Percentiles rank a stretch among this genome's conserved stretches.
phyloP scores from a whole-genome alignment of 192 early-diverging fungal species.

The Pilobolus umbonatus region DNA sequence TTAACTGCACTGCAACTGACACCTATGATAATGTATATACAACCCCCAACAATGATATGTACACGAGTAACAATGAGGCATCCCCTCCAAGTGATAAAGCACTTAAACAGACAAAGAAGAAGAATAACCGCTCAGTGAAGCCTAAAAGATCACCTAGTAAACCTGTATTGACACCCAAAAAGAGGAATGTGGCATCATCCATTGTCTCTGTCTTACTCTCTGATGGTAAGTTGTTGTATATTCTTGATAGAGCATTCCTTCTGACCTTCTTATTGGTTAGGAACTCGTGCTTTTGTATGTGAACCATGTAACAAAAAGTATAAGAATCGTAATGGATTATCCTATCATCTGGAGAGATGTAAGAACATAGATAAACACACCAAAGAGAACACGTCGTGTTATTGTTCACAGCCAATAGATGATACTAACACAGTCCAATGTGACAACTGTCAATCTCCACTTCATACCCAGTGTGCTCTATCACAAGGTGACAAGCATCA shows the following conservation, averaged over 20 bases:
- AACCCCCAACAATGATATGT: background rate
- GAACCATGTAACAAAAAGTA: slow-evolving; percentile 61
- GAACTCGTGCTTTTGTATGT: slow-evolving; percentile 34
- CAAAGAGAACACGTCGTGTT: slow-evolving; percentile 38
- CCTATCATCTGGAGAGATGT: slow-evolving; percentile 42
- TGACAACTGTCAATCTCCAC: slow-evolving; percentile 61
- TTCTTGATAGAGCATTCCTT: background rate
- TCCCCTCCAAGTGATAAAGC: background rate
- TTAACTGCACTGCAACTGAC: too few species aligned
- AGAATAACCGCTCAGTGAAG: too few species aligned
- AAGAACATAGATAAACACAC: background rate
- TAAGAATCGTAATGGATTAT: slow-evolving; percentile 55
- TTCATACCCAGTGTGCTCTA: slow-evolving; percentile 66
- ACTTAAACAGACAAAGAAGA: background rate
- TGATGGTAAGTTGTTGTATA: background rate
- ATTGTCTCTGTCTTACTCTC: slow-evolving; percentile 1
- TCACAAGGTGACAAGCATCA: too few species aligned
- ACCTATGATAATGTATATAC: background rate
- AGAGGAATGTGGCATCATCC: background rate
- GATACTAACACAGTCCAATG: slow-evolving; percentile 59
- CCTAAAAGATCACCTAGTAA: background rate
- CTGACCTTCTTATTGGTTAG: background rate
- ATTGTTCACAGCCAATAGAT: slow-evolving; percentile 41
- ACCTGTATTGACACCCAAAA: background rate
- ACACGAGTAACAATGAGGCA: background rate